Base-by-base conservation (phyloP, 1,139 yeast species). In the Yamadazyma buinensis region DNA sequence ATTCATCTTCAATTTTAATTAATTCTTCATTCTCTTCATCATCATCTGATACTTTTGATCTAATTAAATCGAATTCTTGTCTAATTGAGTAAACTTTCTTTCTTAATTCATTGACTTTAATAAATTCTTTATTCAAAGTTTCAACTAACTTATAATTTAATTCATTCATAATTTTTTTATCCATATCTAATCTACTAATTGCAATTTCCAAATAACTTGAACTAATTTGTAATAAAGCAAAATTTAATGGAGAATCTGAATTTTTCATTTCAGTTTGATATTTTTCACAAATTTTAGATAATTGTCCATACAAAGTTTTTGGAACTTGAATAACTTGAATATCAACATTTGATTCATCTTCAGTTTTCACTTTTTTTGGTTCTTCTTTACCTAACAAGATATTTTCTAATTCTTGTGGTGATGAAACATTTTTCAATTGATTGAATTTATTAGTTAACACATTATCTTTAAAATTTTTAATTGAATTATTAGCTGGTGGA, bases 1-100 rank as follows among this genome's bases (percentile, higher is more conserved):
- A 72, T 42, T 81, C 90, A 52, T 84, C 95, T 58, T 84, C 95
- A 45, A 75, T 71, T 29, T 70, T 62, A 45, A 83, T 87, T 45
- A 83, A 61, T 36, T 75, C 77, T 42, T 70, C 74, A 46, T 67
- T 66, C 44, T 75, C 68, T 35, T 61, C 66, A 31, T 59, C 55
- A 23, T 53, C 56, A 28, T 49, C 49, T 29, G 54, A 50, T 5
- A 5, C 7, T 39, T 58, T 61, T 27, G 67, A 49, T 55, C 92
- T 72, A 44, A 78, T 59, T n/a, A 80, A 65, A 55, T 84, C 94
- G 53, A 84, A 82, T 41, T 74, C 80, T 37, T 75, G 66, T 58
- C 92, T 74, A 6, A 86, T 76, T 26, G 74, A 65, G 52, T 83
- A 85, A 19, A 84, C 95, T 40, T 69, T 72, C 52, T 73, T 77